Conservation (phyloP, 1,284 basidiomycete genomes). For the Nidula niveotomentosa region DNA sequence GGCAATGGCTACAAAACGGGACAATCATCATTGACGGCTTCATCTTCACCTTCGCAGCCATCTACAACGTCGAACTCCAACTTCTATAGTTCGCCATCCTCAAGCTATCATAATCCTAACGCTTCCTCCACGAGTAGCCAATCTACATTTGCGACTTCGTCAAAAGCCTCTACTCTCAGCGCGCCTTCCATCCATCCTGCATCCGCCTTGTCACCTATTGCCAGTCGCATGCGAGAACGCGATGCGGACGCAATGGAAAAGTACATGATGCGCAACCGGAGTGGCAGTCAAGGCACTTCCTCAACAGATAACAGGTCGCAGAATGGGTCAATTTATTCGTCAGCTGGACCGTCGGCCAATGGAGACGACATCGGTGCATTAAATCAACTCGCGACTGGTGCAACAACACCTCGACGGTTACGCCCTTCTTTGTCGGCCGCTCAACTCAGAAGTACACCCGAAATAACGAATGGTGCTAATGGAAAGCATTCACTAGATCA, state of each 20-base stretch:
- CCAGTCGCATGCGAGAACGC: slow-evolving; percentile 72
- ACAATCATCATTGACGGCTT: slow-evolving; percentile 49
- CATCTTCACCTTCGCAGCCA: slow-evolving; percentile 57
- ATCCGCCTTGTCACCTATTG: slow-evolving; percentile 67
- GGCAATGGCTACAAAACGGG: slow-evolving; percentile 38
- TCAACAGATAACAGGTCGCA: slow-evolving; percentile 70
- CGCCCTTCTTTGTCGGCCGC: slow-evolving; percentile 77
- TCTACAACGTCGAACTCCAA: slow-evolving; percentile 43
- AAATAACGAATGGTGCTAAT: slow-evolving; percentile 28
- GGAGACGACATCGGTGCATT: slow-evolving; percentile 56
- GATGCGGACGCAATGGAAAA: slow-evolving; percentile 85
- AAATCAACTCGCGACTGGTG: slow-evolving; percentile 46
- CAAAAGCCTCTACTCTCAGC: slow-evolving; percentile 35
- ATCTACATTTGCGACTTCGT: slow-evolving; percentile 44
- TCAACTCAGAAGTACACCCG: slow-evolving; percentile 57
- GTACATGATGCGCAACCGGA: slow-evolving; percentile 75
- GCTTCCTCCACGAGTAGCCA: slow-evolving; percentile 39
- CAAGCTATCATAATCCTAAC: slow-evolving; percentile 22
- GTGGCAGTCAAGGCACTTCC: slow-evolving; percentile 69
- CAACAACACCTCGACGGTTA: slow-evolving; percentile 58
- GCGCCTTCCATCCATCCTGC: slow-evolving; percentile 31
- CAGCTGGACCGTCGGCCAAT: slow-evolving; percentile 45
- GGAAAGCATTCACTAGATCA: slow-evolving; percentile 37
- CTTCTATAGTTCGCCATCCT: slow-evolving; percentile 29
- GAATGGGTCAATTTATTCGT: slow-evolving; percentile 48